These are phyloP conservation scores for Baudoinia panamericana DNA, from an alignment of 495 filamentous ascomycete species.

Conservation along the genomic window DNA sequence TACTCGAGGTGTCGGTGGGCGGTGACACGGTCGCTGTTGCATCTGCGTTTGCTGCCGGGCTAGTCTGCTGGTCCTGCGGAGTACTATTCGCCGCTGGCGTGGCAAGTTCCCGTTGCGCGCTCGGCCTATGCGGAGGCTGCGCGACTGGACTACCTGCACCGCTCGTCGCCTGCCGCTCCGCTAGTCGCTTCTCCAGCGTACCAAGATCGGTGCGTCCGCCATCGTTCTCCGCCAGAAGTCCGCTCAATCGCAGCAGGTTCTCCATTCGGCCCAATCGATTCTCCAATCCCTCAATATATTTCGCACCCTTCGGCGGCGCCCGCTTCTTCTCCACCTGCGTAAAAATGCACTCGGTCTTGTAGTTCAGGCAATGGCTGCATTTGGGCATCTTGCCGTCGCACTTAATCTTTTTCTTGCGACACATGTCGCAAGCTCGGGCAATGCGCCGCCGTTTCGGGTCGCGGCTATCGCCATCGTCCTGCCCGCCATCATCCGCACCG, in stretches of 20 bases:
- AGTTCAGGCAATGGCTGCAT: constrained; percentile 93
- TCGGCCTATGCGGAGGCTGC: background rate
- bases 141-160: constrained; percentile 4
- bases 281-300: constrained; percentile 96
- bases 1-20: background rate
- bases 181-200: constrained; percentile 69
- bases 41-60: background rate
- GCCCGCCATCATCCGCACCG: constrained; percentile 42
- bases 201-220: constrained; percentile 80
- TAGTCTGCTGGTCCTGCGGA: too few relatives aligned
- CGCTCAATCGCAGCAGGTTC: constrained; percentile 71
- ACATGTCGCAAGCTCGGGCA: constrained; percentile 95
- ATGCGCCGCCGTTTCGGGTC: constrained; percentile 89
- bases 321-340: constrained; percentile 98
- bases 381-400: constrained; percentile 93
- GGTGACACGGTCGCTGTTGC: background rate
- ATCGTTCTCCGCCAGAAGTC: constrained; percentile 75
- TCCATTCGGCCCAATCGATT: constrained; percentile 93
- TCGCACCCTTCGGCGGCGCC: constrained; percentile 93
- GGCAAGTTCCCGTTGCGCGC: background rate
- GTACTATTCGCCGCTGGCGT: constrained; percentile 8
- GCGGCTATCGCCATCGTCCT: constrained; percentile 59
- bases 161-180: constrained; percentile 43
- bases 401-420: constrained; percentile 98
- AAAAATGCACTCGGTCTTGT: constrained; percentile 96